phyloP scores from a whole-genome alignment of 129 eudicot species.

The Arctium lappa region DNA sequence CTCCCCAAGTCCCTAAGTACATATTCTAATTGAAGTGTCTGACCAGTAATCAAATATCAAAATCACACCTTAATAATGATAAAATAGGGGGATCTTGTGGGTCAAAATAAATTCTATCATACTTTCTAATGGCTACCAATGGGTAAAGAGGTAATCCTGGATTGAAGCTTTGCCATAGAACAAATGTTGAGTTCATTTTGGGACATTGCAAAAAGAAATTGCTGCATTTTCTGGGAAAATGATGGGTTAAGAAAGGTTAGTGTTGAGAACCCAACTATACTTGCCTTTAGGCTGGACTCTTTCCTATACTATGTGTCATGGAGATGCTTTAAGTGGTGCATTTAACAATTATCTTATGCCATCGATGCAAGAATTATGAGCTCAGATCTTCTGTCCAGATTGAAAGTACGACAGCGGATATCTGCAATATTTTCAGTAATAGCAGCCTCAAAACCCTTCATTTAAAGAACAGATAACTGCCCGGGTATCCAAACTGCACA shows the following conservation, averaged over 20 bases:
- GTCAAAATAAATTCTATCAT: neutral
- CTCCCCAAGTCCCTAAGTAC: too few relatives aligned
- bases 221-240: neutral
- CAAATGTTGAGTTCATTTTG: neutral
- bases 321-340: too few relatives aligned
- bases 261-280: neutral
- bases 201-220: neutral
- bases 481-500: neutral
- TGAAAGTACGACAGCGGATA: neutral
- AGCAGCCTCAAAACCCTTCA: neutral
- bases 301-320: too few relatives aligned
- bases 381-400: too few relatives aligned
- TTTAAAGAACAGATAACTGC: neutral
- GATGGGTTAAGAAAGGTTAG: neutral
- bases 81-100: neutral
- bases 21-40: neutral
- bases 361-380: too few relatives aligned
- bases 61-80: neutral
- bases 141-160: neutral
- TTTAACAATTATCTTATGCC: too few relatives aligned
- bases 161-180: neutral
- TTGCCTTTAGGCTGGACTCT: too few relatives aligned
- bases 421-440: neutral
- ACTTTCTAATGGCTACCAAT: neutral
- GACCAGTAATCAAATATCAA: slow-evolving; percentile 4